Evolutionary conservation across 345 rosid species (phyloP).

Genomic region (Populus euphratica): DNA sequence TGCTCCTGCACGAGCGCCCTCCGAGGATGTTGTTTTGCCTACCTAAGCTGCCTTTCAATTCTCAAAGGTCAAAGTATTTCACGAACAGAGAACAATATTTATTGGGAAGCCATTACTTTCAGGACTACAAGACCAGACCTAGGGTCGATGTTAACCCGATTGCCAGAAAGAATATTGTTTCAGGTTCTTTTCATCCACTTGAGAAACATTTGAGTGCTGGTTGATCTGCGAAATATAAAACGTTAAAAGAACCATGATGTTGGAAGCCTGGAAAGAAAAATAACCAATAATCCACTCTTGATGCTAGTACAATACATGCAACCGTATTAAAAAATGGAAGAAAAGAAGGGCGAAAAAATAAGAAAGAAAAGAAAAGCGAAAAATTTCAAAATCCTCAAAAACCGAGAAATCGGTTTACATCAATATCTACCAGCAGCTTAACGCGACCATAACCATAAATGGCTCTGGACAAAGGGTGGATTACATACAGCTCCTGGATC

Average conservation of each 20-base stretch:
- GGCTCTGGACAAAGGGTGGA: constrained; percentile 8
- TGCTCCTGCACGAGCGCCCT: not conserved
- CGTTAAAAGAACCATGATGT: not conserved
- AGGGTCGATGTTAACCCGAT: too few relatives aligned
- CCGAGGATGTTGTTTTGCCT: not conserved
- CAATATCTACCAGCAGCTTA: constrained; percentile 33
- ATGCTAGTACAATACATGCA: not conserved
- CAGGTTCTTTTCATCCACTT: too few relatives aligned
- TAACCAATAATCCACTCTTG: not conserved
- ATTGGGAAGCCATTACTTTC: too few relatives aligned
- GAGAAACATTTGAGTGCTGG: too few relatives aligned
- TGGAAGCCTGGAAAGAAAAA: not conserved
- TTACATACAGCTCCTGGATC: constrained; percentile 21
- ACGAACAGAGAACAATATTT: not conserved
- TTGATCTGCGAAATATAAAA: not conserved
- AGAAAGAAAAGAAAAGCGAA: constrained; percentile 2
- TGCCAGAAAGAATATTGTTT: too few relatives aligned
- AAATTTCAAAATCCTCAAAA: constrained; percentile 25
- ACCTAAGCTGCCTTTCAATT: not conserved
- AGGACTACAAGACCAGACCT: too few relatives aligned
- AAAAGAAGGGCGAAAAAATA: not conserved
- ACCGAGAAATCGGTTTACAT: constrained; percentile 24
- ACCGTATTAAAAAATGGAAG: not conserved
- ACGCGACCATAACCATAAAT: constrained; percentile 10
- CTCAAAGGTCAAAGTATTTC: not conserved